Evolutionary conservation across 2,329 filamentous ascomycete species (phyloP).

Genomic region (Aspergillus fumigatiaffinis): DNA sequence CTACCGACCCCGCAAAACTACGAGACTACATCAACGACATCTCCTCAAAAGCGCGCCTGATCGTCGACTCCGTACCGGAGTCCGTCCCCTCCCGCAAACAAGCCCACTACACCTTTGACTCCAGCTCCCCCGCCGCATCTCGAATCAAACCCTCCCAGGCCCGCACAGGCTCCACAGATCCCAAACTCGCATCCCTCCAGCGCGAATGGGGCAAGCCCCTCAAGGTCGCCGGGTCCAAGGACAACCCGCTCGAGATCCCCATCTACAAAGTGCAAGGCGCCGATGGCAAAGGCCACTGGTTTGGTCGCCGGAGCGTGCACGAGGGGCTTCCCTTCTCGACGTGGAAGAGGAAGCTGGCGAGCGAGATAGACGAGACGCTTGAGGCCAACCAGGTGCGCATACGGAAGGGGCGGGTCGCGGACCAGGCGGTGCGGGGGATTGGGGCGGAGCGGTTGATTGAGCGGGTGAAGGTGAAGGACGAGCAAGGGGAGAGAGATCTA

Average conservation of each 20-base stretch:
- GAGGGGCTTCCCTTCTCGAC: constrained; percentile 70
- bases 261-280: constrained; percentile 77
- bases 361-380: constrained; percentile 76
- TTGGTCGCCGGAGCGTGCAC: constrained; percentile 79
- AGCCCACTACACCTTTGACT: constrained; percentile 9
- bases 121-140: constrained; percentile 44
- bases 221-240: constrained; percentile 54
- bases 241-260: constrained; percentile 71
- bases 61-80: constrained; percentile 72
- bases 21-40: constrained; percentile 54
- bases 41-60: constrained; percentile 64
- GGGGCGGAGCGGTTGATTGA: constrained; percentile 75
- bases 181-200: constrained; percentile 59
- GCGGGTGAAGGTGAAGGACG: constrained; percentile 53
- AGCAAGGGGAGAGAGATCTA: constrained; percentile 14
- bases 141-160: constrained; percentile 52
- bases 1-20: constrained; percentile 46
- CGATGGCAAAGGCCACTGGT: constrained; percentile 86
- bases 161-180: constrained; percentile 46
- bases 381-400: constrained; percentile 66
- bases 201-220: constrained; percentile 83
- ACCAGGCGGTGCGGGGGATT: constrained; percentile 77
- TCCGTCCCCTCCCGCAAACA: constrained; percentile 17
- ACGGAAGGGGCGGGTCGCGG: constrained; percentile 62
- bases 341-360: constrained; percentile 72